Evolutionary conservation across 768 basidiomycete genomes (phyloP).

Genomic region (Coprinellus aureogranulatus): DNA sequence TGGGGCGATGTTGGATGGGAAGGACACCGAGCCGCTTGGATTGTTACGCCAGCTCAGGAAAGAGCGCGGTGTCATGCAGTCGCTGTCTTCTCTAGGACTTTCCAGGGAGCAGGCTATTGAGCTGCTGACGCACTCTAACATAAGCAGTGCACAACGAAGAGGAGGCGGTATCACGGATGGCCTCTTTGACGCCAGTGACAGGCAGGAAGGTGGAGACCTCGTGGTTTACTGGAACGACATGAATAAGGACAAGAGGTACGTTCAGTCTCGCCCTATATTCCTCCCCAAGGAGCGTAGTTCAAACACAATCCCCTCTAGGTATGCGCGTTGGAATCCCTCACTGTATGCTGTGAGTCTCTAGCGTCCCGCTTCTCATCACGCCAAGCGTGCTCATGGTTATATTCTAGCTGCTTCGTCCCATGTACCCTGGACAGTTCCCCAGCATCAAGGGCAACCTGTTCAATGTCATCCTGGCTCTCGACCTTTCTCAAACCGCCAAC

Average conservation of each 20-base stretch:
- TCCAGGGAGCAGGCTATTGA: constrained; percentile 64
- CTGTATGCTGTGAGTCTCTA: constrained; percentile 28
- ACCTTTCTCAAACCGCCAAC: constrained; percentile 63
- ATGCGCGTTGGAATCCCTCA: constrained; percentile 50
- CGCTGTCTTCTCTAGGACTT: constrained; percentile 63
- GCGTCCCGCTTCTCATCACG: background rate
- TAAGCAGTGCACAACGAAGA: constrained; percentile 48
- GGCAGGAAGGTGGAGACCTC: constrained; percentile 69
- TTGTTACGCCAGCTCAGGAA: constrained; percentile 70
- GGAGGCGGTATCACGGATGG: constrained; percentile 57
- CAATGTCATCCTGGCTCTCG: constrained; percentile 80
- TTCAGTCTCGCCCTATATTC: constrained; percentile 1
- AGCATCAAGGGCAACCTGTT: constrained; percentile 74
- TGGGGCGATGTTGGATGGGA: constrained; percentile 57
- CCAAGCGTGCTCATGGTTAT: background rate
- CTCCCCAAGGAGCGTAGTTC: background rate
- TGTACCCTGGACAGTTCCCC: constrained; percentile 78
- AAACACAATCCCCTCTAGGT: constrained; percentile 31
- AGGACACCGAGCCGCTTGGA: constrained; percentile 69
- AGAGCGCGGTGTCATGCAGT: constrained; percentile 62
- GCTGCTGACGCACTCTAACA: constrained; percentile 62
- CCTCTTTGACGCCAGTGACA: constrained; percentile 89
- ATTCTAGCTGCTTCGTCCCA: constrained; percentile 67
- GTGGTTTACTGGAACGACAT: constrained; percentile 91
- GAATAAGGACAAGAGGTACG: constrained; percentile 73